Conservation (phyloP, 352 stramenopile genomes). For the Phytophthora multivora region DNA sequence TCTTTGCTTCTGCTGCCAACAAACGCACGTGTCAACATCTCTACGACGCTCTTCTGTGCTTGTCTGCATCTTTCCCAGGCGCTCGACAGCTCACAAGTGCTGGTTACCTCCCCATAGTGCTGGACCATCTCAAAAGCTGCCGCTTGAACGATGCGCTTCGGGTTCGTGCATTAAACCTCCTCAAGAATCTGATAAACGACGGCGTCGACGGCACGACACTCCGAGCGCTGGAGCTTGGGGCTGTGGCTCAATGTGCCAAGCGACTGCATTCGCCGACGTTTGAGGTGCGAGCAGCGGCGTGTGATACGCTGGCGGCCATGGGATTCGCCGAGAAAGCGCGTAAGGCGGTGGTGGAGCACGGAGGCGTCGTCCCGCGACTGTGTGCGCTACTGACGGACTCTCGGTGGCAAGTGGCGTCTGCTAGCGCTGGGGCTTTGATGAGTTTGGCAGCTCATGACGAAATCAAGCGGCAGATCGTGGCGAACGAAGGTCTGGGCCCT, state of each 20-base stretch:
- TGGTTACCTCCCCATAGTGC: constrained; percentile 55
- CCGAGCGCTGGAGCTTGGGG: constrained; percentile 59
- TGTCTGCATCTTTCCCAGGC: constrained; percentile 50
- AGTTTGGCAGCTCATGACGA: constrained; percentile 67
- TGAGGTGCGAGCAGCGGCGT: constrained; percentile 53
- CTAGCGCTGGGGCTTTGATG: constrained; percentile 70
- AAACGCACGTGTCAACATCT: constrained; percentile 42
- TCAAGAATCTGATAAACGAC: constrained; percentile 76
- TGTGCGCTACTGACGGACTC: constrained; percentile 60
- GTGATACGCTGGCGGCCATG: constrained; percentile 57
- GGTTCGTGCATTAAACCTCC: constrained; percentile 56
- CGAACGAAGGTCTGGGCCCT: constrained; percentile 44
- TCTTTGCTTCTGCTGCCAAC: constrained; percentile 44
- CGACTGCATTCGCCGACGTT: constrained; percentile 46
- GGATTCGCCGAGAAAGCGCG: constrained; percentile 66
- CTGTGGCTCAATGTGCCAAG: constrained; percentile 45
- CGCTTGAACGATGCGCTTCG: constrained; percentile 40
- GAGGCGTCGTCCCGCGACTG: constrained; percentile 54
- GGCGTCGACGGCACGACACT: constrained; percentile 51
- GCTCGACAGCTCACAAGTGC: constrained; percentile 50
- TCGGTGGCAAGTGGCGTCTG: constrained; percentile 57
- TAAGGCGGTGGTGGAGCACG: constrained; percentile 56
- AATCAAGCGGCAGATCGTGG: constrained; percentile 68
- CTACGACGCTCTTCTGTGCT: constrained; percentile 56
- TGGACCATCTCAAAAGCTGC: constrained; percentile 50